Base-by-base conservation (phyloP, 148 eudicot genomes). In the Chenopodium formosanum region DNA sequence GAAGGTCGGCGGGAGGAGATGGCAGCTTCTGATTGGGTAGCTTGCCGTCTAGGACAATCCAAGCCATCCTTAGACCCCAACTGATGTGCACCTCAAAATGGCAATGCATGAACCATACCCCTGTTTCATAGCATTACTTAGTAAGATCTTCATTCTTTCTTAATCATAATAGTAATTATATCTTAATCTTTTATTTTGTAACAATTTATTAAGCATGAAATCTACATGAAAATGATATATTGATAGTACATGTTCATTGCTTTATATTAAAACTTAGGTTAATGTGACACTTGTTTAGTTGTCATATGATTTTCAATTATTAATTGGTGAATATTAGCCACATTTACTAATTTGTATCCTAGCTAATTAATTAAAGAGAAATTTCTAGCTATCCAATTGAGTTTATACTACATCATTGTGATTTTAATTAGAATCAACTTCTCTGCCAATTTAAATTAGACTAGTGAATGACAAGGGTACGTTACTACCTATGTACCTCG, bases 21-120 rank as follows among this genome's bases (percentile, higher is more conserved):
- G 82, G 89, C 79, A 90, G 82, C 86, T 87, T 90, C 82, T 92
- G 91, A 72, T 80, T 84, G n/a, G 95, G 92, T 4, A 86, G 84
- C 19, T 90, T 60, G 0, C 95, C 95, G 74, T 92, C 91, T 40
- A 83, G 78, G 2, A 89, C 92, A 12, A 92, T n/a, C 90, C 90
- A 92, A n/a, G 87, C 95, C 91, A 92, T 92, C 79, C 62, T 89
- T 75, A 90, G 72, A 27, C 93, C 95, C 95, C 95, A 92, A 77
- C 91, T 90, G 69, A 89, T 10, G 66, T 92, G 95, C 46, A 90
- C 91, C 0, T 92, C 95, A 29, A 92, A 87, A 70, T 91, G 94
- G 65, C 94, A 91, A 63, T 91, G 94, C 93, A 90, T 90, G 78
- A 89, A 85, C 93, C 95, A 91, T 29, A 87, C 90, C 29, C 91